Conservation (phyloP, 1,284 basidiomycete species). For the Naganishia liquefaciens region DNA sequence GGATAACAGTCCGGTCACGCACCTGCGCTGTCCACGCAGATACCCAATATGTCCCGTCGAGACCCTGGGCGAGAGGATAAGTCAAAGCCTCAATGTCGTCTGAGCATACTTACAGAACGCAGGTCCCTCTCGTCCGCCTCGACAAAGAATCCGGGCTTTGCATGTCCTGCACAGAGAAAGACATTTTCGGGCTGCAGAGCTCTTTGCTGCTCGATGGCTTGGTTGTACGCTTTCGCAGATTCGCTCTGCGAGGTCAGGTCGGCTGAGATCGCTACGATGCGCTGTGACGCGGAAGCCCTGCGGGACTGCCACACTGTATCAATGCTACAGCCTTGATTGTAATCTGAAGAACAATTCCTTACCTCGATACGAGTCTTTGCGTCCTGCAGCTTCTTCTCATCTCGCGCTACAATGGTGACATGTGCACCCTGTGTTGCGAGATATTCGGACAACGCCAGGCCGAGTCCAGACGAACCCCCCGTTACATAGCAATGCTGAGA, state of each 20-base stretch:
- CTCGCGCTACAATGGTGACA: constrained; percentile 76
- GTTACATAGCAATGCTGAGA: constrained; percentile 73
- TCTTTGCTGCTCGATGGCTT: constrained; percentile 61
- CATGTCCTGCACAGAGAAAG: constrained; percentile 74
- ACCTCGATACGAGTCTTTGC: constrained; percentile 69
- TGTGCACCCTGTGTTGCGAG: constrained; percentile 72
- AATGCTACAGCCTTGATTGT: not conserved
- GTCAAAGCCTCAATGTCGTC: constrained; percentile 1
- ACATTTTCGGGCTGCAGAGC: constrained; percentile 69
- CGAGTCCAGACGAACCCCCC: constrained; percentile 77
- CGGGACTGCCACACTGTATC: not conserved
- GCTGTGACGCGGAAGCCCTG: constrained; percentile 54
- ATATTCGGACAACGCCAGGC: constrained; percentile 68
- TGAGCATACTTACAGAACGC: constrained; percentile 55
- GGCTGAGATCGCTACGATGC: constrained; percentile 65
- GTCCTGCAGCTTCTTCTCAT: constrained; percentile 36
- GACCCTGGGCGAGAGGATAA: constrained; percentile 55
- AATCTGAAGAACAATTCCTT: constrained; percentile 39
- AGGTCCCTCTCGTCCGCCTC: constrained; percentile 66
- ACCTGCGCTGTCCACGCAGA: constrained; percentile 76
- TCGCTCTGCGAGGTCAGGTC: constrained; percentile 60
- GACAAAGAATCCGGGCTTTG: constrained; percentile 70
- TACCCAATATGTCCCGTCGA: constrained; percentile 58
- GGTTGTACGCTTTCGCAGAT: constrained; percentile 63
- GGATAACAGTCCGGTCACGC: not conserved